These are phyloP conservation scores for Erythrophleum ivorense DNA, from an alignment of 331 rosid genomes.

Conservation along the genomic window DNA sequence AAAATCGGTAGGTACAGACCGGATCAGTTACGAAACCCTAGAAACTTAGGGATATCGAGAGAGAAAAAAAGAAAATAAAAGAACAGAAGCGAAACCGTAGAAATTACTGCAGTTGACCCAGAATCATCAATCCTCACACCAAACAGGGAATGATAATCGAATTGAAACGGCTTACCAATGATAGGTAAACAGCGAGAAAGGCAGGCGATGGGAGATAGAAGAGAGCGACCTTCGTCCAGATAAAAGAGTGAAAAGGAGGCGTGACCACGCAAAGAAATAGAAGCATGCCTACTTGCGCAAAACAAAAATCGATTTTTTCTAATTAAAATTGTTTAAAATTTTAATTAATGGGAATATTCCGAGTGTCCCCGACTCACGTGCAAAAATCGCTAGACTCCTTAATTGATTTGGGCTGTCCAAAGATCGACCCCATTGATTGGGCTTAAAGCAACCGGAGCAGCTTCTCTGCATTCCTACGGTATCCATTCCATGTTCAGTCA, in stretches of 20 bases:
- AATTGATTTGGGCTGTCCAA: background rate
- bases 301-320: background rate
- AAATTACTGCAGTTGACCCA: background rate
- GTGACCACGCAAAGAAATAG: background rate
- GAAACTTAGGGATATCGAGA: conserved; percentile 20
- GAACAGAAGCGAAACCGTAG: background rate
- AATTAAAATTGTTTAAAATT: background rate
- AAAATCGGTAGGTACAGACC: background rate
- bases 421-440: background rate
- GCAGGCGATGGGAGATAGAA: conserved; percentile 15
- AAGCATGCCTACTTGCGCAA: background rate
- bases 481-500: no score
- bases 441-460: no score
- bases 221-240: conserved; percentile 9
- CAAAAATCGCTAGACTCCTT: background rate
- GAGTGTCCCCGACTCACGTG: background rate
- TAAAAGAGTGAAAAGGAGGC: background rate
- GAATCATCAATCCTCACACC: conserved; percentile 8
- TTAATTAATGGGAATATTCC: background rate
- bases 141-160: conserved; percentile 30
- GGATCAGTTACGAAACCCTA: conserved; percentile 52
- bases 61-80: background rate
- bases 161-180: conserved; percentile 33
- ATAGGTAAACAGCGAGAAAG: conserved; percentile 25
- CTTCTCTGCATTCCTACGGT: no score